A percentile compares a stretch with the other conserved stretches of the same genome.
phyloP scores from a whole-genome alignment of 768 basidiomycete genomes.

The Lactarius deliciosus region DNA sequence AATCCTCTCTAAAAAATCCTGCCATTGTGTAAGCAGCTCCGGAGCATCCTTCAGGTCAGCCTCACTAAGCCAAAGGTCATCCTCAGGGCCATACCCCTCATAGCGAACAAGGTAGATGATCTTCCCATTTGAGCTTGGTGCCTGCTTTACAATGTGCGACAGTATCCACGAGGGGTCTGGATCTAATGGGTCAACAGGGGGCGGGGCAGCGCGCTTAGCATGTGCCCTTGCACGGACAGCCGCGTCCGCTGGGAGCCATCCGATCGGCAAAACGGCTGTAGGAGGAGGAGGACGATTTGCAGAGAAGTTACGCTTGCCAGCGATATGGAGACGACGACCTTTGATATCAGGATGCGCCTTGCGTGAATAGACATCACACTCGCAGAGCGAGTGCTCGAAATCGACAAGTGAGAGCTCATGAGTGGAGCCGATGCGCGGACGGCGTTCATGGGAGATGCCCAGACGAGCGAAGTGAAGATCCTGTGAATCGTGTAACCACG shows the following conservation, averaged over 20 bases:
- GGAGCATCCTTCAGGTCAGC: conserved; percentile 31
- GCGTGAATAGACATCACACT: conserved; percentile 76
- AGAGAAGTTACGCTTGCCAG: conserved; percentile 24
- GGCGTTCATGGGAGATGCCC: conserved; percentile 36
- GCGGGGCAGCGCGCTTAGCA: conserved; percentile 22
- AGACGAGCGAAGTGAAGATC: conserved; percentile 58
- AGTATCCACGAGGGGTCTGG: conserved; percentile 32
- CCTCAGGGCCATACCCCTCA: conserved; percentile 35
- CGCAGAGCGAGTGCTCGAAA: conserved; percentile 77
- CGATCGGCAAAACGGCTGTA: conserved; percentile 33
- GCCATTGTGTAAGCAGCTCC: conserved; percentile 33
- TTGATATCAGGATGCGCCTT: conserved; percentile 49
- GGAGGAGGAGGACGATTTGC: conserved; percentile 32
- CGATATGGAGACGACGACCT: conserved; percentile 40
- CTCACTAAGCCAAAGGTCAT: conserved; percentile 34
- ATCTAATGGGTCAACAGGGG: conserved; percentile 29
- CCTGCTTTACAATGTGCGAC: conserved; percentile 37
- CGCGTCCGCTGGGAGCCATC: conserved; percentile 25
- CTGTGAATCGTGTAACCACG: conserved; percentile 63
- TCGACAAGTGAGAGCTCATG: conserved; percentile 58
- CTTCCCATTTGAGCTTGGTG: conserved; percentile 11
- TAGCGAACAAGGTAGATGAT: conserved; percentile 35
- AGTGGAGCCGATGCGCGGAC: conserved; percentile 33
- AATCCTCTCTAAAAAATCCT: conserved; percentile 28
- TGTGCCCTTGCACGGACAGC: conserved; percentile 19